These are phyloP conservation scores for Pseudogymnoascus sp. DNA, from an alignment of 2,329 filamentous ascomycete species.

Conservation along the genomic window DNA sequence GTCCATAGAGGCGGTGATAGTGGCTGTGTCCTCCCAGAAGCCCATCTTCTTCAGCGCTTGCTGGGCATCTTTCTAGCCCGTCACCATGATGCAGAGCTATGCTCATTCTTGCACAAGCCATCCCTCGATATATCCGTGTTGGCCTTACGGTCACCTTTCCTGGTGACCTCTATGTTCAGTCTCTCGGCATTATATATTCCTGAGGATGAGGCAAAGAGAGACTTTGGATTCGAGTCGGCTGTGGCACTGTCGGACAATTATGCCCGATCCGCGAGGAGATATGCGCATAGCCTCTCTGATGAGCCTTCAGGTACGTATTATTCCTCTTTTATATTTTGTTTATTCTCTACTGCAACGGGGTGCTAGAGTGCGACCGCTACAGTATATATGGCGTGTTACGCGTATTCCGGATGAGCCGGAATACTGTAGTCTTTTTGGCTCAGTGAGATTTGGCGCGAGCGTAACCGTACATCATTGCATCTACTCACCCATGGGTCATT, in stretches of 20 bases:
- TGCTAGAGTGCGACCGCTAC: too few species aligned
- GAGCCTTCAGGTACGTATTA: conserved; percentile 9
- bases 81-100: conserved; percentile 10
- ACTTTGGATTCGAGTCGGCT: background rate
- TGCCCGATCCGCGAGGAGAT: background rate
- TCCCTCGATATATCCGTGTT: conserved; percentile 10
- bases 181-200: conserved; percentile 10
- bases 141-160: background rate
- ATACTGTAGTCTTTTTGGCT: too few species aligned
- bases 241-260: conserved; percentile 4
- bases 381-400: too few species aligned
- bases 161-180: conserved; percentile 10
- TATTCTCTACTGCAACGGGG: too few species aligned
- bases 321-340: background rate
- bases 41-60: conserved; percentile 4
- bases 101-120: conserved; percentile 11
- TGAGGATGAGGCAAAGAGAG: background rate
- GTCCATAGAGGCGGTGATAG: background rate
- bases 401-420: too few species aligned
- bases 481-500: background rate
- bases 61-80: conserved; percentile 9
- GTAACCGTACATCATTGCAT: too few species aligned
- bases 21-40: background rate
- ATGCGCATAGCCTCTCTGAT: conserved; percentile 7
- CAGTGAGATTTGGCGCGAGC: too few species aligned